Base-by-base conservation (phyloP, 1,284 basidiomycete genomes). In the Puccinia coronata region DNA sequence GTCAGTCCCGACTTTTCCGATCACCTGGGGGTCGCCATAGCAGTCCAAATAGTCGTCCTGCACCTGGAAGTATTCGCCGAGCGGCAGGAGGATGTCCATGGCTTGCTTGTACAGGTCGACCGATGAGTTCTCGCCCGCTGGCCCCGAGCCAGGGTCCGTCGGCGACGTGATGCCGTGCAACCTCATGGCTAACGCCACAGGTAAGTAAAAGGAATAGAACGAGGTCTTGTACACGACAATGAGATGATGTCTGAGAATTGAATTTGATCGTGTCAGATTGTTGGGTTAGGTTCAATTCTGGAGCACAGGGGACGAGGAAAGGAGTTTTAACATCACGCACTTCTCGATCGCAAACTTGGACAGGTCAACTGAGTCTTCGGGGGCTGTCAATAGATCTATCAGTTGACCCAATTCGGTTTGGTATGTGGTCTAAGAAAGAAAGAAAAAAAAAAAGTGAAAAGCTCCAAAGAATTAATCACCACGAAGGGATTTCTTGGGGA, bases 221-320 rank as follows among this genome's bases (percentile, higher is more conserved):
- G 96, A 94, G 25, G 97, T 98, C 88, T 99, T 99, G 91, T 96
- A 98, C 82, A 95, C 90, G 73, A 98, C 96, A 86, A 98, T 99
- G 82, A 95, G 90, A 84, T 91, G 91, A 87, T 98, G 95, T 85
- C 93, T 95, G 2, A 20, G 14, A 25, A 41, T 34, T 47, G 71
- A 41, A 43, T 59, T 39, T 75, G 34, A 51, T 51, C 70, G n/a
- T 9, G 23, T 31, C 36, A 47, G 28, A n/a, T 47, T 39, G 20
- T 63, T 34, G 16, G 16, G 34, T 63, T 39, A 3, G 39, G 34
- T 5, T 39, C 6, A 14, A 31, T 9, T 34, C 9, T 34, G 4
- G 31, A 28, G 18, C 57, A 16, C 4, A 20, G 31, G 63, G 20
- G 12, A 36, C 41, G 14, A 34, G 47, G 53, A 47, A 25, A 41